phyloP scores from a whole-genome alignment of 176 grass and related monocot species.

The Triticum monococcum region DNA sequence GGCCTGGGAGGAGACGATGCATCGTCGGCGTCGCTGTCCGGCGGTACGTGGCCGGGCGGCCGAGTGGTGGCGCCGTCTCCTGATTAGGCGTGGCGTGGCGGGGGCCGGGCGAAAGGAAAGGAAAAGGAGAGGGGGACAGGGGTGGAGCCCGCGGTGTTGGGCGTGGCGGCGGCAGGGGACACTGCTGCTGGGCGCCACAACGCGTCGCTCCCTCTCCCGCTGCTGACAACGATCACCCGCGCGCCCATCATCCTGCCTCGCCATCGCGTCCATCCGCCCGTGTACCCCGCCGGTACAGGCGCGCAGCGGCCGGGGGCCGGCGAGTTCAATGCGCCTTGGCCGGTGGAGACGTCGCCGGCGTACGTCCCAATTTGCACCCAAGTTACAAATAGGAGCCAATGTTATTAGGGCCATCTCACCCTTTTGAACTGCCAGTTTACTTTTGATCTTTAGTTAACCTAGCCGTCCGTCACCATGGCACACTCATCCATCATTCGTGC shows the following conservation, averaged over 20 bases:
- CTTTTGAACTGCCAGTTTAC: no score
- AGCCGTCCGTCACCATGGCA: no score
- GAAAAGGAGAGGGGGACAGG: background rate
- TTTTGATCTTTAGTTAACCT: no score
- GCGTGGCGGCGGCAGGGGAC: constrained; percentile 30
- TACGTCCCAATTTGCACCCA: no score
- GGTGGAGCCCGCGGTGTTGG: background rate
- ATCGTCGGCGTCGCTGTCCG: background rate
- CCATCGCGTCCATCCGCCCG: background rate
- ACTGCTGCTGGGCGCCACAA: background rate
- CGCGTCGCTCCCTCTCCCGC: background rate
- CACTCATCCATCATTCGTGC: no score
- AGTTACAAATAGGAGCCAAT: no score
- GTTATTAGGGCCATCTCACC: no score
- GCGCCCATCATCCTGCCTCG: no score
- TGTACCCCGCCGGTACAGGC: background rate
- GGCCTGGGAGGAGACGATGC: background rate
- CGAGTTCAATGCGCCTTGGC: no score
- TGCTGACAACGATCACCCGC: constrained; percentile 2
- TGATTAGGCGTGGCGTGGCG: background rate
- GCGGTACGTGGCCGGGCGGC: background rate
- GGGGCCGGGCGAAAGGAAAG: background rate
- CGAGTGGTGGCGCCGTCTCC: background rate
- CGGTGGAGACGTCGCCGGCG: no score
- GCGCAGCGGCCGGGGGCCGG: no score